A percentile compares a stretch with the other conserved stretches of the same genome.
phyloP scores from a whole-genome alignment of 2,329 filamentous ascomycete genomes.

The Exserohilum rostratum region DNA sequence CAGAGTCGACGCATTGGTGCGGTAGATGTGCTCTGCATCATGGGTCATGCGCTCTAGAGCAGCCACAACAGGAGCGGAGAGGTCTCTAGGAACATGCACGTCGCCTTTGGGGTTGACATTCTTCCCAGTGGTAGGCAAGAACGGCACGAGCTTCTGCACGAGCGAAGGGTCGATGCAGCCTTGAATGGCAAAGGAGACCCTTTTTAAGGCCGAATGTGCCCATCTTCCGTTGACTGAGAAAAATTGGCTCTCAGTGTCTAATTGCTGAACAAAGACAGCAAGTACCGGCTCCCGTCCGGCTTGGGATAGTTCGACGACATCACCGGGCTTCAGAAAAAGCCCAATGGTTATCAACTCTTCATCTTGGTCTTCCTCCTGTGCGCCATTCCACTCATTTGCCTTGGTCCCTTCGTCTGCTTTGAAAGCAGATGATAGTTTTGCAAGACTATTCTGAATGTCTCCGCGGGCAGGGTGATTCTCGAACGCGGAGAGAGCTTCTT shows the following conservation, averaged over 20 bases:
- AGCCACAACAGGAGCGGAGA: slow-evolving; percentile 53
- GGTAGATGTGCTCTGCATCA: slow-evolving; percentile 56
- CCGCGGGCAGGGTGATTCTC: slow-evolving; percentile 34
- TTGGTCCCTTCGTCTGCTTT: slow-evolving; percentile 33
- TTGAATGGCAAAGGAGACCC: slow-evolving; percentile 58
- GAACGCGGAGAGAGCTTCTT: slow-evolving; percentile 39
- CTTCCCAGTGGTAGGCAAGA: slow-evolving; percentile 54
- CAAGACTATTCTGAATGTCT: slow-evolving; percentile 33
- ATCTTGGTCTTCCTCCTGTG: slow-evolving; percentile 27
- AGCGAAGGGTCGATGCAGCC: slow-evolving; percentile 54
- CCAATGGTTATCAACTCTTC: slow-evolving; percentile 44
- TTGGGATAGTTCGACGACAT: slow-evolving; percentile 56
- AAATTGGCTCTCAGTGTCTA: slow-evolving; percentile 53
- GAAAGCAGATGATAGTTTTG: slow-evolving; percentile 27
- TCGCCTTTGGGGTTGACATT: slow-evolving; percentile 35
- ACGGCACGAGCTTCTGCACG: slow-evolving; percentile 56
- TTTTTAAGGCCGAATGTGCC: slow-evolving; percentile 46
- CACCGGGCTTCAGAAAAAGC: slow-evolving; percentile 51
- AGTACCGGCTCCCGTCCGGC: slow-evolving; percentile 51
- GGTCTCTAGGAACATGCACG: slow-evolving; percentile 52
- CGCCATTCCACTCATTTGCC: slow-evolving; percentile 27
- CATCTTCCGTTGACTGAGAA: slow-evolving; percentile 59
- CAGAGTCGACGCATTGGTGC: slow-evolving; percentile 52
- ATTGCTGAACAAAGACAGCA: slow-evolving; percentile 56
- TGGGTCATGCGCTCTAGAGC: slow-evolving; percentile 53